Base-by-base conservation (phyloP, 345 rosid species). In the Citropsis articulata region DNA sequence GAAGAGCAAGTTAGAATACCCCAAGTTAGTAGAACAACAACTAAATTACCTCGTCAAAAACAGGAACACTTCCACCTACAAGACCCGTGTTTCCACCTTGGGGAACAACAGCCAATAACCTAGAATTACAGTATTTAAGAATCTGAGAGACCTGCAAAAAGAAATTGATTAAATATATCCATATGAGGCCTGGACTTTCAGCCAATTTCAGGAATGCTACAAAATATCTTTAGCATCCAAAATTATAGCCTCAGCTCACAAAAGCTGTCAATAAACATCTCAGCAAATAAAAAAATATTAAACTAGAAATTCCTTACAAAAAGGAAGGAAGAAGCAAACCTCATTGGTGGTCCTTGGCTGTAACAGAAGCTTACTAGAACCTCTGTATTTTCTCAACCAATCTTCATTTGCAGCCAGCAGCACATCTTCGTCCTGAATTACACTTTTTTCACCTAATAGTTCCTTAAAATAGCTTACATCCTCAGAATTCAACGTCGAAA, bases 51-150 rank as follows among this genome's bases (percentile, higher is more conserved):
- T 96, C 97, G 56, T 96, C 97, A 84, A 91, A 94, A 72, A 92
- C 97, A 64, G 99, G 98, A 27, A 96, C 97, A 85, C 97, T 94
- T 80, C 99, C 99, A 67, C 99, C 99, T 50, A 94, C 99, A 81
- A 96, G 98, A 75, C 99, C 95, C 55, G 97, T 96, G 76, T 96
- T 94, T 81, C 98, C 99, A 24, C 98, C 98, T 86, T 94, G 98
- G 48, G 99, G 99, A 91, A 92, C 99, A 79, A 94, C 97, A 78
- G 97, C 91, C 83, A 96, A 86, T 81, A 82, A 72, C 81, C 97
- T 89, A 7, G 93, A 91, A 85, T 94, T 90, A 81, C 97, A 96
- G 71, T 94, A 88, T 61, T 82, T 73, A 73, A 96, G 95, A 88
- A 92, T 88, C 79, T 86, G 84, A 75, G 99, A 89, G 2, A 96